Evolutionary conservation across 129 eudicot genomes (phyloP), one percentile per base, ranked within the genome.

Genomic region (Ambrosia artemisiifolia): DNA sequence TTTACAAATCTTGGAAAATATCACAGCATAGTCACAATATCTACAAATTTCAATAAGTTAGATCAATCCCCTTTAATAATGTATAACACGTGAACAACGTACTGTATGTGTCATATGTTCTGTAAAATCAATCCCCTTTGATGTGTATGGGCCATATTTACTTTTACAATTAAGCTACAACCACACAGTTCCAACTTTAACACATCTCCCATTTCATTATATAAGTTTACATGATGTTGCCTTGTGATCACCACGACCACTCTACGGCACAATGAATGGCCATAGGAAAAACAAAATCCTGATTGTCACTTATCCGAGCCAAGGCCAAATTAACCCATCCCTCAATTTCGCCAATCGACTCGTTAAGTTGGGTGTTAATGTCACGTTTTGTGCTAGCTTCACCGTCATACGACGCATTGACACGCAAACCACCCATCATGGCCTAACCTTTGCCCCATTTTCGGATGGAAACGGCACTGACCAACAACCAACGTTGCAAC

Each of bases 261-360:
- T 3, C 54, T 14, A 0, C 2, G 19, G 55, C 8, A 3, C 55
- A n/a, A 49, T 49, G 55, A 60, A 38, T 30, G 7, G 11, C 35
- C 49, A 64, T 20, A 28, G 11, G 28, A 34, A 35, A 63, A 63
- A 46, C 9, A 49, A 49, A 49, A 5, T 64, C 55, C 76, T 82
- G n/a, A 17, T 82, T 7, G 77, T 78, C 12, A 50, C 80, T 13
- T 76, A 64, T 72, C 70, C 71, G 1, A 69, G 36, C 6, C 81
- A 81, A 38, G 82, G 80, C 69, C 80, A 78, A 19, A 78, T 82
- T 68, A 82, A 72, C 64, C 86, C 86, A 4, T 17, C 83, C 64
- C 76, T 78, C 30, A 77, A 51, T 6, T 73, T 82, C 7, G 77
- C 83, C 34, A 68, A 63, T 33, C 24, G 70, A 6, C 77, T 82